Base-by-base conservation (phyloP, 495 filamentous ascomycete genomes). In the Penicillium alfredii region DNA sequence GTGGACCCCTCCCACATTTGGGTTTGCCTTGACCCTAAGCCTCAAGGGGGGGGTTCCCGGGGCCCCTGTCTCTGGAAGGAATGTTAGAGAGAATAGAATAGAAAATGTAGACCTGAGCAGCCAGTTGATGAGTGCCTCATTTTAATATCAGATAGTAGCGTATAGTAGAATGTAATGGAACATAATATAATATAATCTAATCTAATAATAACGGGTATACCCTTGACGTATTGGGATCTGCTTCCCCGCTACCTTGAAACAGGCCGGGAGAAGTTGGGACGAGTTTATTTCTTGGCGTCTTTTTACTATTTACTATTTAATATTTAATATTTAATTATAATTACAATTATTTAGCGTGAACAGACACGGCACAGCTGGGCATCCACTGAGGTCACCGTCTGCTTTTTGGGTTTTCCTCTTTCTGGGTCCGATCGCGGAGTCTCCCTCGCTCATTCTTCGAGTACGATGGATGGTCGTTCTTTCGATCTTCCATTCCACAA, bases 201-300 rank as follows among this genome's bases (percentile, higher is more conserved):
- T n/a, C n/a, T n/a, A n/a, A n/a, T n/a, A n/a, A n/a, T n/a, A n/a
- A 52, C 59, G 56, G 56, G 57, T 57, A 58, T 57, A 59, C 51
- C 53, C 59, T 62, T 61, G 61, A 63, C 53, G 51, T 59, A 55
- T 52, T 59, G 56, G 53, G 58, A 61, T 58, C 56, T 50, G 45
- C 45, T 54, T 53, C 51, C 61, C 61, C 61, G 59, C 61, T 56
- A 51, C 55, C 48, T 56, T 65, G 61, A 63, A 63, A 61, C 56
- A 53, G 37, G 39, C 50, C 56, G 44, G 51, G 52, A 53, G 53
- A 63, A 66, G 53, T 57, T 58, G 58, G 53, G 61, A 57, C 49
- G 44, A 59, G 55, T 47, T 53, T 47, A 45, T 44, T 40, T 52
- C 55, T 66, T 60, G 59, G 58, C 59, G 44, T 49, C 39, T 33